Conservation (phyloP, 345 rosid species). For the Euphorbia tirucalli region DNA sequence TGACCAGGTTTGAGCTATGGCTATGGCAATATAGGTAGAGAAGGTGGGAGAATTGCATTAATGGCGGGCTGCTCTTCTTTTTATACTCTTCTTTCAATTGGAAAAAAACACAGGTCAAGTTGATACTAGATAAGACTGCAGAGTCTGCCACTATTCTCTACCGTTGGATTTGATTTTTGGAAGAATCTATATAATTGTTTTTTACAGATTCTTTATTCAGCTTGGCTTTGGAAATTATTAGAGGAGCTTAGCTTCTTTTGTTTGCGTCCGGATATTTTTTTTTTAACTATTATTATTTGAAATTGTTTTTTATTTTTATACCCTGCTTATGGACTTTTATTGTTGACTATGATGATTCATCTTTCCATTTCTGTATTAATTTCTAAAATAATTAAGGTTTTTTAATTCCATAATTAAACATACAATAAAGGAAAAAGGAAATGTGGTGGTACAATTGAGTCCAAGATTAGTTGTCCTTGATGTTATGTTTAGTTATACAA, state of each 20-base stretch:
- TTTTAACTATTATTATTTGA: not conserved
- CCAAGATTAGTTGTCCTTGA: too few relatives aligned
- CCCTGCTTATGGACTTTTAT: not conserved
- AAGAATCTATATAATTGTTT: not conserved
- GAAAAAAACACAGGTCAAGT: conserved; percentile 11
- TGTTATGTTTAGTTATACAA: too few relatives aligned
- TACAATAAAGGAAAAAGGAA: too few relatives aligned
- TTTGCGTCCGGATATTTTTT: not conserved
- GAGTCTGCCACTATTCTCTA: not conserved
- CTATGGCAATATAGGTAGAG: not conserved
- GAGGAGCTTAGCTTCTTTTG: not conserved
- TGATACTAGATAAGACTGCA: conserved; percentile 17
- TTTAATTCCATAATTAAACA: too few relatives aligned
- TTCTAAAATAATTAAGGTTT: too few relatives aligned
- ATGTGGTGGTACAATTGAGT: too few relatives aligned
- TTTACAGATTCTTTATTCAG: not conserved
- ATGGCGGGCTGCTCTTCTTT: conserved; percentile 46
- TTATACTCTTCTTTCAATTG: not conserved
- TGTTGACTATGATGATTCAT: not conserved
- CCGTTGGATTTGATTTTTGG: conserved; percentile 1
- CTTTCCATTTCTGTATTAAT: not conserved
- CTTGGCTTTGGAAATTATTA: not conserved
- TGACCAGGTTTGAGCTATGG: conserved; percentile 8
- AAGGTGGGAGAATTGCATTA: conserved; percentile 21
- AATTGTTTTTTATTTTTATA: not conserved